Evolutionary conservation across 176 grass and related monocot genomes (phyloP).

Genomic region (Phyllostachys edulis): DNA sequence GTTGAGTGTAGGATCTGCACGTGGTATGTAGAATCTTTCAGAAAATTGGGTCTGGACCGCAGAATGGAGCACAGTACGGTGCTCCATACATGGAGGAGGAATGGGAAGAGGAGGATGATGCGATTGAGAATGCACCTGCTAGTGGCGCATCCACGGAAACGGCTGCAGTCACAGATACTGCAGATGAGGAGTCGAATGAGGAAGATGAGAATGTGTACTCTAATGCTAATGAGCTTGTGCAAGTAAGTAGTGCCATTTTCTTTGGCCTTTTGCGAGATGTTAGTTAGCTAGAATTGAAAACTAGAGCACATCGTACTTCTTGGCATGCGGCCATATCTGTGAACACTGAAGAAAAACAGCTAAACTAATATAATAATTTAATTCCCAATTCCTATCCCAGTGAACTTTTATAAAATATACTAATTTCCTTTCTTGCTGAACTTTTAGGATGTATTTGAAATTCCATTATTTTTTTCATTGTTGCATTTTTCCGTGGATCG

Average conservation of each 20-base stretch:
- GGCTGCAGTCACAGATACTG: slow-evolving; percentile 26
- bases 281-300: background rate
- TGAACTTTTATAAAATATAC: background rate
- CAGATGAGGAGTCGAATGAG: slow-evolving; percentile 44
- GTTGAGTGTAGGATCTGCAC: slow-evolving; percentile 59
- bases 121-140: slow-evolving; percentile 38
- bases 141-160: background rate
- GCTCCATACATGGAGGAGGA: slow-evolving; percentile 93
- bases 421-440: background rate
- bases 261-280: background rate
- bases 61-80: slow-evolving; percentile 94
- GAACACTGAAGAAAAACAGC: background rate
- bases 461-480: background rate
- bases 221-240: slow-evolving; percentile 46
- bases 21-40: slow-evolving; percentile 97
- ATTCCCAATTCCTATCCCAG: background rate
- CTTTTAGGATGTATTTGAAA: background rate
- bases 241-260: slow-evolving; percentile 42
- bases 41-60: slow-evolving; percentile 70
- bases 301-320: background rate
- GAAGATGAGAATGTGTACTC: slow-evolving; percentile 46
- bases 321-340: background rate
- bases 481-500: background rate
- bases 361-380: background rate
- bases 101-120: slow-evolving; percentile 77